Evolutionary conservation across 164 flowering plant genomes (phyloP).

Genomic region (Houttuynia cordata): DNA sequence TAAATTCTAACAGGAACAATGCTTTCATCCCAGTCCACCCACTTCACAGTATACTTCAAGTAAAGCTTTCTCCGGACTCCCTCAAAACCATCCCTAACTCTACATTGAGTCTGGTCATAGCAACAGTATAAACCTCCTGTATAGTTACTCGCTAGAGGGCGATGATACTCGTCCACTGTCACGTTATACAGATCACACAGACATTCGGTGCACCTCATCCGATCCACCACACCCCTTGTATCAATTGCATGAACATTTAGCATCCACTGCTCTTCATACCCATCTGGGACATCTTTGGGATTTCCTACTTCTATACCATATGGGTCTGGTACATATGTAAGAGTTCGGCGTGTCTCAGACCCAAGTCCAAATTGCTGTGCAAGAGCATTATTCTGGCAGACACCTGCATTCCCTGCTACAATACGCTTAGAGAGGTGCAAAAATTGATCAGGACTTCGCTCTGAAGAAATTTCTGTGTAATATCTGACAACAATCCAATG

Average conservation of each 20-base stretch:
- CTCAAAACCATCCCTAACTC: conserved; percentile 32
- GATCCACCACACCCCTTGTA: conserved; percentile 70
- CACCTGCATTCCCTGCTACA: conserved; percentile 35
- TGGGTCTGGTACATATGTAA: conserved; percentile 55
- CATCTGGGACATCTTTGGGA: conserved; percentile 45
- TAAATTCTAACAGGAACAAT: conserved; percentile 70
- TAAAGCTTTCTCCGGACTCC: conserved; percentile 38
- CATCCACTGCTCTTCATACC: conserved; percentile 71
- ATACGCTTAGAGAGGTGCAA: conserved; percentile 15
- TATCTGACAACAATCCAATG: conserved; percentile 69
- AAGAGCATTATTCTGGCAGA: conserved; percentile 31
- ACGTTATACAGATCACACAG: conserved; percentile 72
- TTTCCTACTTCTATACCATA: conserved; percentile 63
- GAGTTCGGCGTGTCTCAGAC: conserved; percentile 64
- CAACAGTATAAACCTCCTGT: conserved; percentile 71
- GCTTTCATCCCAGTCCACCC: conserved; percentile 61
- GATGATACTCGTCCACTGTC: conserved; percentile 38
- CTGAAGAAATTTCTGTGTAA: conserved; percentile 33
- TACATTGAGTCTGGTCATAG: conserved; percentile 57
- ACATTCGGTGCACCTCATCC: conserved; percentile 80
- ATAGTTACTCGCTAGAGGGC: conserved; percentile 37
- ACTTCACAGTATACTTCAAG: conserved; percentile 64
- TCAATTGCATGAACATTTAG: conserved; percentile 89
- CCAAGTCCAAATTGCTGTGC: conserved; percentile 65
- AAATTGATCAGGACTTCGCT: not conserved